Evolutionary conservation across 768 basidiomycete genomes (phyloP), one percentile per base, ranked within the genome.

Genomic region (Tulasnella sp.): DNA sequence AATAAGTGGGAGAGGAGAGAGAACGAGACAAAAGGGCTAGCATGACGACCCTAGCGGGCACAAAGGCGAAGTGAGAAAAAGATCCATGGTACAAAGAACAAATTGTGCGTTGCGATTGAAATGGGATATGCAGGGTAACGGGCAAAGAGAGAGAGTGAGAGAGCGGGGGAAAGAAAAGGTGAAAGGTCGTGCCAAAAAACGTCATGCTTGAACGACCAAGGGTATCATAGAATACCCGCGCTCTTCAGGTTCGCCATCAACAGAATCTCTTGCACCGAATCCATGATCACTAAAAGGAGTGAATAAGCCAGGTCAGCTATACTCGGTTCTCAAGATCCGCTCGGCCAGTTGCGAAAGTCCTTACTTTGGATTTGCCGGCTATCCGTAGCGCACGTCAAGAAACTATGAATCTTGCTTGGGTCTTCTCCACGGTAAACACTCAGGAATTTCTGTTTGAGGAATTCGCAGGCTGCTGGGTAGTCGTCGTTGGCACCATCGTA

Each of bases 401-500:
- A 72, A 29, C 71, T 81, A 80, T 31, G 79, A 77, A 79, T 85
- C 79, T 86, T 86, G 31, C 81, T 80, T n/a, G 93, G 91, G 85
- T 72, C 71, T 31, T 72, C 71, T n/a, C 71, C 71, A 4, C 97
- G 96, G 82, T 98, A 98, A 77, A 98, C 87, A 38, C 88, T 88
- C 17, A 97, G 93, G 83, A 99, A 98, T 67, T 94, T 90, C 78
- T 89, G 88, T 22, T 90, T 83, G 77, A 92, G 85, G 82, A 90
- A 92, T 80, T 93, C 91, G 84, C 95, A 97, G 1, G 96, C 97
- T 25, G 90, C 87, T 80, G 97, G 95, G 81, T 97, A 91, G 85
- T 93, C 93, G 79, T 89, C 86, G 15, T 94, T 95, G 38, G 15
- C 77, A 64, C 95, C 95, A 1, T 81, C 83, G 85, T 90, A 97